phyloP scores from a whole-genome alignment of 2,329 filamentous ascomycete species.

The Colletotrichum costaricense region DNA sequence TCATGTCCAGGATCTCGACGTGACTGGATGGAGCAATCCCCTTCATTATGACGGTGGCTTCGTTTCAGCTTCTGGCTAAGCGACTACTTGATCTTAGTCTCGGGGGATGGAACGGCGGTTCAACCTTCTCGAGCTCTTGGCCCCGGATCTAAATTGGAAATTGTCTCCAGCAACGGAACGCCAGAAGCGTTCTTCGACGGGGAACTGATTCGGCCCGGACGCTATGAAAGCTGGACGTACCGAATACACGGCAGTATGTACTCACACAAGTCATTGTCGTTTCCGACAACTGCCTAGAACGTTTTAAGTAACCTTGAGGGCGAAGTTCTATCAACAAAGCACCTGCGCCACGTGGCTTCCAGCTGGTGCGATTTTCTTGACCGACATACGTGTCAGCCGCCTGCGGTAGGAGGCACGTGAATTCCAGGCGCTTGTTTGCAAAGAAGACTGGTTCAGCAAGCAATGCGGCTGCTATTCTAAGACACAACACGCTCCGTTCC shows the following conservation, averaged over 20 bases:
- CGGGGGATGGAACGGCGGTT: constrained; percentile 8
- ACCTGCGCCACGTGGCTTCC: constrained; percentile 14
- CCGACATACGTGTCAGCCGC: not conserved
- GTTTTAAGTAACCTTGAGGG: not conserved
- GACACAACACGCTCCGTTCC: not conserved
- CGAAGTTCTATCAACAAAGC: constrained; percentile 4
- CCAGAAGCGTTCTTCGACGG: not conserved
- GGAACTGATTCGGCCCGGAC: not conserved
- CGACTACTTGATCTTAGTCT: constrained; percentile 7
- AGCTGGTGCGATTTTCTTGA: not conserved
- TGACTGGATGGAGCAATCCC: not conserved
- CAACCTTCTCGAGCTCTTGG: constrained; percentile 22
- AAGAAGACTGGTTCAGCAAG: not conserved
- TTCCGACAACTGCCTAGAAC: too few species aligned
- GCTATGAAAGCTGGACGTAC: not conserved
- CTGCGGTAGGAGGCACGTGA: not conserved
- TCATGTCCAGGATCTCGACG: not conserved
- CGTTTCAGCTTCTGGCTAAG: constrained; percentile 15
- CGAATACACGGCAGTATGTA: constrained; percentile 1
- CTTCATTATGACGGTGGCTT: not conserved
- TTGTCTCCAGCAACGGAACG: not conserved
- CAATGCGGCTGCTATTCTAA: constrained; percentile 6
- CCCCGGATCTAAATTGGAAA: not conserved
- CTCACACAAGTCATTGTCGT: not conserved
- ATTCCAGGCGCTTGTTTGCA: not conserved